A percentile compares a stretch with the other conserved stretches of the same genome.
phyloP scores from a whole-genome alignment of 2,329 filamentous ascomycete species.

The Penicillium palitans region DNA sequence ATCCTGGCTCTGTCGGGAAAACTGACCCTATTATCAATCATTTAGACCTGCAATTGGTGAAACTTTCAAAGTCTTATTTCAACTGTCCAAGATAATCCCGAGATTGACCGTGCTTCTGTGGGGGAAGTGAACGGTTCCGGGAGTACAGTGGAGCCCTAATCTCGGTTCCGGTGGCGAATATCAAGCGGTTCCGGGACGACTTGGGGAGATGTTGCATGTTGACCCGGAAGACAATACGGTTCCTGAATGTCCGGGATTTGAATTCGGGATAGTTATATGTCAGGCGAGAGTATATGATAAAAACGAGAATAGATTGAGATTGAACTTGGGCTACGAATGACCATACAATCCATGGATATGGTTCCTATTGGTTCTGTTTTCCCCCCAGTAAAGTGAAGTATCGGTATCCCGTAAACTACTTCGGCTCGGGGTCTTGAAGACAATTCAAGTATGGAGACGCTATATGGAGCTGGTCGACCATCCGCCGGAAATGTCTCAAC shows the following conservation, averaged over 20 bases:
- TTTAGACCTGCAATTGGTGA: background rate
- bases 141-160: background rate
- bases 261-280: background rate
- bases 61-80: background rate
- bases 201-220: background rate
- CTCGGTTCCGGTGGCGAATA: slow-evolving; percentile 12
- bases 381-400: background rate
- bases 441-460: background rate
- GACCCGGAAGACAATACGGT: background rate
- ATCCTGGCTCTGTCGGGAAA: background rate
- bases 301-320: background rate
- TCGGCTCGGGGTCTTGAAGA: background rate
- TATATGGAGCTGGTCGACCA: background rate
- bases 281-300: background rate
- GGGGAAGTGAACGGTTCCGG: slow-evolving; percentile 2
- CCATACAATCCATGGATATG: background rate
- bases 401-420: background rate
- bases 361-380: background rate
- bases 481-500: background rate
- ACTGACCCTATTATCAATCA: background rate
- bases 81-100: background rate
- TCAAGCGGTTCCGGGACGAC: background rate
- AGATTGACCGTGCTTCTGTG: background rate
- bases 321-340: background rate
- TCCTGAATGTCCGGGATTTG: background rate